phyloP scores from a whole-genome alignment of 177 flowering plant genomes.

The Vitis hybrid region DNA sequence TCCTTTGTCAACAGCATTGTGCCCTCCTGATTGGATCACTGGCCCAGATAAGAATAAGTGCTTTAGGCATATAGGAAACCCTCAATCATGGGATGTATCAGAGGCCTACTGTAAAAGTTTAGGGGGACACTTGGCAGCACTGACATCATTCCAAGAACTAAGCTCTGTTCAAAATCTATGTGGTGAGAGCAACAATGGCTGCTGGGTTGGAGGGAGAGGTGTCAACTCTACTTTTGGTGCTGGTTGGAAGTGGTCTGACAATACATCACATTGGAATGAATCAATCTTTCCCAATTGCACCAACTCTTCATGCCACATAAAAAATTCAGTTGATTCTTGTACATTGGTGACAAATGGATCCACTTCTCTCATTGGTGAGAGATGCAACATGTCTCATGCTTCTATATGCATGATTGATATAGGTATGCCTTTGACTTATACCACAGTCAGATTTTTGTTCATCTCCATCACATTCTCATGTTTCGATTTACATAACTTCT shows the following conservation, averaged over 20 bases:
- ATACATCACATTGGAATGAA: conserved; percentile 52
- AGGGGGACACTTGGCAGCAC: conserved; percentile 68
- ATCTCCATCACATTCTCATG: neutral
- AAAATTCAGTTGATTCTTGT: conserved; percentile 41
- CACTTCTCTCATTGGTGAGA: conserved; percentile 36
- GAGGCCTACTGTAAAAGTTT: conserved; percentile 45
- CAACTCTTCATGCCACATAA: conserved; percentile 39
- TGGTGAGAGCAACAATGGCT: conserved; percentile 33
- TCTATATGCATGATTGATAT: conserved; percentile 62
- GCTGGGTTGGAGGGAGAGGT: conserved; percentile 82
- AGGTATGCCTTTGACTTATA: conserved; percentile 34
- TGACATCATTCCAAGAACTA: conserved; percentile 57
- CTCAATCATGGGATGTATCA: conserved; percentile 66
- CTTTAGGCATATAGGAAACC: conserved; percentile 30
- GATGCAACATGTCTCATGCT: conserved; percentile 59
- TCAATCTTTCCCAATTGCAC: conserved; percentile 48
- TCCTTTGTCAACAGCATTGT: conserved; percentile 38
- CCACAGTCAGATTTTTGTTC: neutral
- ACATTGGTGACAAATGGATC: conserved; percentile 46
- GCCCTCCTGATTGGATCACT: conserved; percentile 66
- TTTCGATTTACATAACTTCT: neutral
- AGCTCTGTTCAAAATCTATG: conserved; percentile 53
- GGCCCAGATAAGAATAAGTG: conserved; percentile 57
- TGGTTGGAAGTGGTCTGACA: conserved; percentile 85
- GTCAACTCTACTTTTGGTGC: conserved; percentile 35